Percentiles rank a stretch among this genome's conserved stretches.
Conservation (phyloP, 2,329 filamentous ascomycete genomes). For the Penicillium sp. region DNA sequence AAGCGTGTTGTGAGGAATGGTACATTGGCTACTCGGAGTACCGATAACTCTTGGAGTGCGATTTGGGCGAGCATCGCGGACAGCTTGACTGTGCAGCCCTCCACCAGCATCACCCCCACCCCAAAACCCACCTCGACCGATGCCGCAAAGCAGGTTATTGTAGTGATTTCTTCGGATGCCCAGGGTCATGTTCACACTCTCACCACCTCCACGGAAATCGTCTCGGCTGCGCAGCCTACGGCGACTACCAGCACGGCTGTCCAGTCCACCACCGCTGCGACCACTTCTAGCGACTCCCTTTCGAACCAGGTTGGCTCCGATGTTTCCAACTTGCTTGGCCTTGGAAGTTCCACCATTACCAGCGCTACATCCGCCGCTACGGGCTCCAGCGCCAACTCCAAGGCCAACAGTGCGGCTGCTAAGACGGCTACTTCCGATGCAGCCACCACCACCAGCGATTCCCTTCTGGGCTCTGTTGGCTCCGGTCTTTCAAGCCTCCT, state of each 20-base stretch:
- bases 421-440: background rate
- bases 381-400: background rate
- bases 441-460: conserved; percentile 5
- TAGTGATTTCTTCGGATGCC: conserved; percentile 29
- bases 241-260: conserved; percentile 17
- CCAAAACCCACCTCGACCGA: conserved; percentile 7
- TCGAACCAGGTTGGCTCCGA: conserved; percentile 12
- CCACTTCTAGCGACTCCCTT: conserved; percentile 10
- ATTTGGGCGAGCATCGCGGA: conserved; percentile 14
- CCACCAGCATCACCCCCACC: conserved; percentile 2
- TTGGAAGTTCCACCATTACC: background rate
- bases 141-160: conserved; percentile 26
- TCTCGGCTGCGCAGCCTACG: conserved; percentile 14
- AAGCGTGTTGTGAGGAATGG: conserved; percentile 33
- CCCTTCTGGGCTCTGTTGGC: conserved; percentile 15
- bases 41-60: conserved; percentile 6
- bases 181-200: conserved; percentile 29
- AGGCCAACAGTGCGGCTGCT: background rate
- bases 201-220: conserved; percentile 22
- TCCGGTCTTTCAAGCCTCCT: background rate
- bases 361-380: background rate
- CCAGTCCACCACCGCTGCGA: conserved; percentile 7
- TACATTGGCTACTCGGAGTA: conserved; percentile 2
- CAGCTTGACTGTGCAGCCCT: conserved; percentile 2
- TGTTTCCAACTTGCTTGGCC: conserved; percentile 1